Percentiles rank a stretch among this genome's conserved stretches.
Conservation (phyloP, 495 filamentous ascomycete species). For the Staphylotrichum longicolle region DNA sequence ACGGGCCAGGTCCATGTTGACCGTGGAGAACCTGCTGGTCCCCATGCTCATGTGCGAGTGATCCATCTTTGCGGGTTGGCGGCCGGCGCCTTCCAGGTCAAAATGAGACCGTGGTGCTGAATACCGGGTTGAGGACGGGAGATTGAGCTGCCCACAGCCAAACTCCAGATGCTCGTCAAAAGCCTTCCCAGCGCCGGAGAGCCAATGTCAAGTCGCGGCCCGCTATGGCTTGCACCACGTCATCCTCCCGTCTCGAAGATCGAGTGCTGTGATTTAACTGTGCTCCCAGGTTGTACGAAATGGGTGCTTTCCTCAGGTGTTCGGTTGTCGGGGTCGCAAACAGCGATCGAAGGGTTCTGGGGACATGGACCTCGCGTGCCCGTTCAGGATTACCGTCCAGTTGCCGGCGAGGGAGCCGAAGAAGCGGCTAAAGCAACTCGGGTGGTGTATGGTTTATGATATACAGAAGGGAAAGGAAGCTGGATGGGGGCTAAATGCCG, state of each 20-base stretch:
- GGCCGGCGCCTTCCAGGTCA: background rate
- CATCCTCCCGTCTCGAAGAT: slow-evolving; percentile 7
- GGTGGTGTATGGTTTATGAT: background rate
- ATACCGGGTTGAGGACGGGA: no score
- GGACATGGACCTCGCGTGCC: no score
- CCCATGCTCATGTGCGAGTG: slow-evolving; percentile 30
- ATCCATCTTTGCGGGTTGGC: slow-evolving; percentile 29
- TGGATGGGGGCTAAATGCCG: background rate
- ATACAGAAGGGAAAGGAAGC: background rate
- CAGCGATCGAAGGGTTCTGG: no score
- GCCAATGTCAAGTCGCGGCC: slow-evolving; percentile 4
- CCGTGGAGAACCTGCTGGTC: slow-evolving; percentile 32
- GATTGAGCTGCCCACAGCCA: background rate
- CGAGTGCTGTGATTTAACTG: background rate
- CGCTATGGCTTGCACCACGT: background rate
- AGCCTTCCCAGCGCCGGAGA: background rate
- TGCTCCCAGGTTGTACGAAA: background rate
- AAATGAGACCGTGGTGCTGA: no score
- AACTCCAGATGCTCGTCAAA: no score
- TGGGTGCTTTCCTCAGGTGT: no score
- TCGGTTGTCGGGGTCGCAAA: no score
- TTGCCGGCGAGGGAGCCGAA: background rate
- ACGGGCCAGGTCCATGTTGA: slow-evolving; percentile 45
- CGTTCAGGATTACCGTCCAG: background rate
- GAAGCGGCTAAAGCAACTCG: slow-evolving; percentile 4